Conservation (phyloP, 2,329 filamentous ascomycete genomes). For the Calonectria crousiana region DNA sequence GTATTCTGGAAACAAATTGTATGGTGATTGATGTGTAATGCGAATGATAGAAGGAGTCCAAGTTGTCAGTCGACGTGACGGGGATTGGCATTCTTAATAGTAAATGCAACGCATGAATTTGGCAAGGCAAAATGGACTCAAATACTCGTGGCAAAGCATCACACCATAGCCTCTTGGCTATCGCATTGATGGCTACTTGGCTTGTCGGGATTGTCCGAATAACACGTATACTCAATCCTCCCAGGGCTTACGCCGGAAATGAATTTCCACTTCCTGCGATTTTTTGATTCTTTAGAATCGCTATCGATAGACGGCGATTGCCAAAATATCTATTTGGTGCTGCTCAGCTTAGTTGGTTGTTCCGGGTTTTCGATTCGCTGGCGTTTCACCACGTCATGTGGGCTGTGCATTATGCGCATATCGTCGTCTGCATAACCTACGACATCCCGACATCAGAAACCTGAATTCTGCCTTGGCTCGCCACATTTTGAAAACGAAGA, state of each 20-base stretch:
- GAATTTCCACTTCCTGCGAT: background rate
- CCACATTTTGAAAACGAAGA: background rate
- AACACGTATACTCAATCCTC: background rate
- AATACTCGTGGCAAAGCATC: background rate
- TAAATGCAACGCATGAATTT: background rate
- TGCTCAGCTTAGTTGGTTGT: background rate
- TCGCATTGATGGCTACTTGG: no score
- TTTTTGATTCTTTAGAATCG: background rate
- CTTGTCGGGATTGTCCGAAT: background rate
- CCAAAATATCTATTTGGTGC: background rate
- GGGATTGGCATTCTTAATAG: background rate
- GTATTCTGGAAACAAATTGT: background rate
- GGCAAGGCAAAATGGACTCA: background rate
- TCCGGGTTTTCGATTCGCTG: background rate
- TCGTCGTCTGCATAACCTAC: background rate
- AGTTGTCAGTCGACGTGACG: background rate
- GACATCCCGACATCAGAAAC: background rate
- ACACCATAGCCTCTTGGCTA: background rate
- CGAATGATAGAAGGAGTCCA: background rate
- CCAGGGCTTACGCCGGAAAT: background rate
- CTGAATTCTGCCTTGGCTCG: background rate
- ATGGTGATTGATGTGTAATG: no score
- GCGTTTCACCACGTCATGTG: background rate
- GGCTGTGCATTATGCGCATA: slow-evolving; percentile 5
- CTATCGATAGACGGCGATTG: background rate